These are phyloP conservation scores for Leccinum subgranulosum DNA, from an alignment of 768 basidiomycete species.

Conservation along the genomic window DNA sequence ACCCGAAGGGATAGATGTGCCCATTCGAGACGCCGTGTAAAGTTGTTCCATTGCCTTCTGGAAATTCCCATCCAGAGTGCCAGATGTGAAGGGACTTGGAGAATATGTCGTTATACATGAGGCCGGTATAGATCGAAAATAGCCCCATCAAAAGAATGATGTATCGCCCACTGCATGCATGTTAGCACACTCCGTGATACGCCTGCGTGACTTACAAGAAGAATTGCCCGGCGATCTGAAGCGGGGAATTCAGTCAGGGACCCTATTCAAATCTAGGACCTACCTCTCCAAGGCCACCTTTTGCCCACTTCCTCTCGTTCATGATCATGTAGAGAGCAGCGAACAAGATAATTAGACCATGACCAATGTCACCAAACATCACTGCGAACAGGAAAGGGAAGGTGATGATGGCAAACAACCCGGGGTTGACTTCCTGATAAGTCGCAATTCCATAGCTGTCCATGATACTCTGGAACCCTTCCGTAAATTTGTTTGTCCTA, in stretches of 20 bases:
- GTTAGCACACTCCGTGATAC: conserved; percentile 14
- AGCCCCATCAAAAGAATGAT: conserved; percentile 98
- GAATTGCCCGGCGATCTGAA: conserved; percentile 79
- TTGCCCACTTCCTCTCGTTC: conserved; percentile 76
- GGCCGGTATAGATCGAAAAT: conserved; percentile 94
- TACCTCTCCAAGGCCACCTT: conserved; percentile 72
- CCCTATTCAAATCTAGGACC: conserved; percentile 19
- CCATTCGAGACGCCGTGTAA: conserved; percentile 57
- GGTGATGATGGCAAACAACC: conserved; percentile 85
- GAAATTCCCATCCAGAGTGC: conserved; percentile 85
- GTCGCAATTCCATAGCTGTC: conserved; percentile 93
- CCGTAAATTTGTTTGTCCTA: conserved; percentile 93
- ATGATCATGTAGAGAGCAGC: conserved; percentile 84
- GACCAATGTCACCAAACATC: conserved; percentile 99
- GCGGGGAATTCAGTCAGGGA: conserved; percentile 8
- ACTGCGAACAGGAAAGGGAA: conserved; percentile 99
- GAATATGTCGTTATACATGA: conserved; percentile 99
- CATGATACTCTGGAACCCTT: conserved; percentile 97
- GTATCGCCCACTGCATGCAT: conserved; percentile 78
- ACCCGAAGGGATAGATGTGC: conserved; percentile 83
- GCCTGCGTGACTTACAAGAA: conserved; percentile 69
- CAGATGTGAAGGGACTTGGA: conserved; percentile 88
- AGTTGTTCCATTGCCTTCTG: conserved; percentile 39
- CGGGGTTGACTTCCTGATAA: conserved; percentile 97
- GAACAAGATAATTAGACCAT: conserved; percentile 78